These are phyloP conservation scores for Rutstroemia sydowiana DNA, from an alignment of 2,329 filamentous ascomycete genomes.

Conservation along the genomic window DNA sequence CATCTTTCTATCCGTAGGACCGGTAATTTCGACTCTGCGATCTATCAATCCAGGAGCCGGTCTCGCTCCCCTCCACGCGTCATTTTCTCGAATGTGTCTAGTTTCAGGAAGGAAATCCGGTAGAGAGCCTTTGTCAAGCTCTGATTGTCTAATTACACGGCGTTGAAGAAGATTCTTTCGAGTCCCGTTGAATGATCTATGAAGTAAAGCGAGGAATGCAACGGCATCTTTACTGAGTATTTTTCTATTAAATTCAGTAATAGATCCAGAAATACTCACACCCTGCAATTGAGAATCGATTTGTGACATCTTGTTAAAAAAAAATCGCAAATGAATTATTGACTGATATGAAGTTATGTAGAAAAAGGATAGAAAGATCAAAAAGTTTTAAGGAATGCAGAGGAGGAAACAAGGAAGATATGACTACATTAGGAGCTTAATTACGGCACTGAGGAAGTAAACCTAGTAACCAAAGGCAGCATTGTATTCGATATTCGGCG, in stretches of 20 bases:
- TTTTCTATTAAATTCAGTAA: slow-evolving; percentile 75
- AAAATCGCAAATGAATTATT: not conserved
- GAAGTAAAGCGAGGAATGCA: slow-evolving; percentile 87
- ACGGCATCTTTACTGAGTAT: slow-evolving; percentile 87
- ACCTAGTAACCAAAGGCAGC: not conserved
- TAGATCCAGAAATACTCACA: slow-evolving; percentile 73
- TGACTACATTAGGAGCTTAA: slow-evolving; percentile 3
- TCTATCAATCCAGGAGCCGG: slow-evolving; percentile 91
- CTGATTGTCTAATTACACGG: slow-evolving; percentile 77
- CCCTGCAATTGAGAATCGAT: slow-evolving; percentile 76
- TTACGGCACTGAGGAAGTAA: slow-evolving; percentile 3
- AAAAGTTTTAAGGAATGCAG: not conserved
- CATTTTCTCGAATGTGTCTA: slow-evolving; percentile 87
- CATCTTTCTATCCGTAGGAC: slow-evolving; percentile 97
- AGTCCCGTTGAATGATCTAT: slow-evolving; percentile 86
- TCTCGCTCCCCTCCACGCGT: slow-evolving; percentile 85
- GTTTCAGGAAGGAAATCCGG: slow-evolving; percentile 96
- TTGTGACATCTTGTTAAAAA: slow-evolving; percentile 47
- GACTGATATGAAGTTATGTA: not conserved
- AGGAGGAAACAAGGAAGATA: not conserved
- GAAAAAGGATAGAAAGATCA: not conserved
- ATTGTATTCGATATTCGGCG: slow-evolving; percentile 9
- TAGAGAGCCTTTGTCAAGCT: slow-evolving; percentile 82
- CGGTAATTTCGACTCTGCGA: slow-evolving; percentile 92
- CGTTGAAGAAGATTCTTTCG: slow-evolving; percentile 86